Conservation (phyloP, 2,329 filamentous ascomycete genomes). For the Sporothrix curviconia region DNA sequence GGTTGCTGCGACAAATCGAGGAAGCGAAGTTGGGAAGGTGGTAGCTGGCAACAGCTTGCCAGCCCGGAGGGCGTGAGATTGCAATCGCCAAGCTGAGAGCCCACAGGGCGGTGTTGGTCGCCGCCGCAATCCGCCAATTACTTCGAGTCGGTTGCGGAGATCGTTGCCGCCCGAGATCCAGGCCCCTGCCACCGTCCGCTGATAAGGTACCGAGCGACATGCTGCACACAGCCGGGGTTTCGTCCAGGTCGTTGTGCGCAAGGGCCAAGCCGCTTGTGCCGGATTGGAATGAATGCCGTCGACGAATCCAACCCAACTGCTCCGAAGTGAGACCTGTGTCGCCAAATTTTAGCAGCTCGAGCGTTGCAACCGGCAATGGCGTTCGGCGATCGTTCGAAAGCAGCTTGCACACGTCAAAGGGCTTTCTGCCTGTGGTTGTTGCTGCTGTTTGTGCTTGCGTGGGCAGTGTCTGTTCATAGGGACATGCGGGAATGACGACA, state of each 20-base stretch:
- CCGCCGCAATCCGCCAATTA: constrained; percentile 47
- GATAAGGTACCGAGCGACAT: constrained; percentile 70
- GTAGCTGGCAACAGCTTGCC: constrained; percentile 65
- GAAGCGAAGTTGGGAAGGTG: constrained; percentile 67
- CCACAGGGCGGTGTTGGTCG: constrained; percentile 56
- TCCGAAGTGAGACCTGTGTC: constrained; percentile 67
- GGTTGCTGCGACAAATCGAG: constrained; percentile 91
- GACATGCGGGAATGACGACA: constrained; percentile 62
- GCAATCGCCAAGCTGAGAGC: constrained; percentile 79
- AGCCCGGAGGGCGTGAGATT: constrained; percentile 68
- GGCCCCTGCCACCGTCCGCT: constrained; percentile 73
- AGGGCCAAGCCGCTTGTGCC: constrained; percentile 77
- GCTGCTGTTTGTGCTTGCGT: constrained; percentile 17
- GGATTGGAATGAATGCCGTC: constrained; percentile 72
- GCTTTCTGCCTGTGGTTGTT: constrained; percentile 8
- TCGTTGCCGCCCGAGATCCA: constrained; percentile 89
- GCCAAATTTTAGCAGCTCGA: constrained; percentile 78
- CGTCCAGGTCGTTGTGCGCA: constrained; percentile 72
- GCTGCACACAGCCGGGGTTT: constrained; percentile 64
- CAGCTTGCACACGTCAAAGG: constrained; percentile 54
- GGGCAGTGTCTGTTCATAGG: constrained; percentile 13
- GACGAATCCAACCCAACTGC: constrained; percentile 68
- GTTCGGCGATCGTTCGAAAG: constrained; percentile 70
- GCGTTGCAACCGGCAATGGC: constrained; percentile 65
- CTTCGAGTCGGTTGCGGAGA: constrained; percentile 48